These are phyloP conservation scores for Cordyceps pruinosa DNA, from an alignment of 2,329 filamentous ascomycete species.

Conservation along the genomic window DNA sequence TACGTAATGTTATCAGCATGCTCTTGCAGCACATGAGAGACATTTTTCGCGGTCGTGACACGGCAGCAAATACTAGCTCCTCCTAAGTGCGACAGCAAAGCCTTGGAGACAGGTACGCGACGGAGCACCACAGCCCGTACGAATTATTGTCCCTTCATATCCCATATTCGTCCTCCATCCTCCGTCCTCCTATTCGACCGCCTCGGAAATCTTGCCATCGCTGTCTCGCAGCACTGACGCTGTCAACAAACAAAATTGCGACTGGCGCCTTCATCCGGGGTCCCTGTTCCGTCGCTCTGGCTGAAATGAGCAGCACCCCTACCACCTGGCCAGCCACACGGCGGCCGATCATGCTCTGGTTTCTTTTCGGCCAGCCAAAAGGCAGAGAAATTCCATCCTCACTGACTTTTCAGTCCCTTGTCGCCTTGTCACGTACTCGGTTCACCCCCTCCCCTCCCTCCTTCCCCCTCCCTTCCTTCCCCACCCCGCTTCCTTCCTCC, in stretches of 20 bases:
- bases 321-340: background rate
- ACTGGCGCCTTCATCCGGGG: conserved; percentile 11
- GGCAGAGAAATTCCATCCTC: too few relatives aligned
- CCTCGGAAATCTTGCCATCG: background rate
- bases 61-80: background rate
- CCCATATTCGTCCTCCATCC: too few relatives aligned
- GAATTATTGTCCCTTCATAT: background rate
- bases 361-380: background rate
- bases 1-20: background rate
- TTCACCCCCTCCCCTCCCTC: background rate
- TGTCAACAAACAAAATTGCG: conserved; percentile 6
- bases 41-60: background rate
- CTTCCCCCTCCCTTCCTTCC: too few relatives aligned
- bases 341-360: background rate
- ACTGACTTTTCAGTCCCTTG: background rate
- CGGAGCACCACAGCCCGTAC: background rate
- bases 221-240: background rate
- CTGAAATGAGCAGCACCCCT: background rate
- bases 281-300: background rate
- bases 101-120: background rate
- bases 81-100: background rate
- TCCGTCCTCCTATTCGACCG: background rate
- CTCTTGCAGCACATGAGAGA: background rate
- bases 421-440: background rate
- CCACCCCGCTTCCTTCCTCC: too few relatives aligned